Evolutionary conservation across 163 green algal genomes (phyloP).

Genomic region (Trebouxiophyceae sp.): DNA sequence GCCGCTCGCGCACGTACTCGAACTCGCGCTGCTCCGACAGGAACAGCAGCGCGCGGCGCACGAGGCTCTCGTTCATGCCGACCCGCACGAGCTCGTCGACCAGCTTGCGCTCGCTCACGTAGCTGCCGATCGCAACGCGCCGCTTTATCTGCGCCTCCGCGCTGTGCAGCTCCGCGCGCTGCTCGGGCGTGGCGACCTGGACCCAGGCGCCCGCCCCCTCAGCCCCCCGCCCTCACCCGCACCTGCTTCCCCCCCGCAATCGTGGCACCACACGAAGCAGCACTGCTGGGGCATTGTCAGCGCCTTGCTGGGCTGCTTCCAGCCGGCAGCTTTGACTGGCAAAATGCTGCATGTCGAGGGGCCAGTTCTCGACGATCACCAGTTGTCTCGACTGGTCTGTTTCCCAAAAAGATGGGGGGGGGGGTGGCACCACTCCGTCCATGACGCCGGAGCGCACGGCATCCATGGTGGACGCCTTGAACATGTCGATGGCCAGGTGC

Average conservation of each 20-base stretch:
- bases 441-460: conserved; percentile 65
- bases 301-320: too few species aligned
- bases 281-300: too few species aligned
- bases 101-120: conserved; percentile 51
- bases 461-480: conserved; percentile 84
- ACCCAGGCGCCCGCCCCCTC: too few species aligned
- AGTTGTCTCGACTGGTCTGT: too few species aligned
- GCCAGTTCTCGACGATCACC: too few species aligned
- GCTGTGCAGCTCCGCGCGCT: conserved; percentile 54
- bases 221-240: too few species aligned
- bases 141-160: conserved; percentile 73
- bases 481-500: conserved; percentile 73
- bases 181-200: conserved; percentile 49
- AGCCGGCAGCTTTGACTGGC: too few species aligned
- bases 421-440: too few species aligned
- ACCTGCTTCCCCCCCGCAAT: too few species aligned
- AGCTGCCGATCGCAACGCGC: conserved; percentile 62
- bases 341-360: too few species aligned
- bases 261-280: too few species aligned
- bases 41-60: conserved; percentile 58
- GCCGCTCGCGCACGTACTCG: conserved; percentile 42
- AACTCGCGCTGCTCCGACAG: conserved; percentile 36
- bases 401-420: too few species aligned
- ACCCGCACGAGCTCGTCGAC: conserved; percentile 55
- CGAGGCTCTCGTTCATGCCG: conserved; percentile 57